Percentiles rank a stretch among this genome's conserved stretches.
Evolutionary conservation across 164 flowering plant species (phyloP).

Genomic region (Piper longum): DNA sequence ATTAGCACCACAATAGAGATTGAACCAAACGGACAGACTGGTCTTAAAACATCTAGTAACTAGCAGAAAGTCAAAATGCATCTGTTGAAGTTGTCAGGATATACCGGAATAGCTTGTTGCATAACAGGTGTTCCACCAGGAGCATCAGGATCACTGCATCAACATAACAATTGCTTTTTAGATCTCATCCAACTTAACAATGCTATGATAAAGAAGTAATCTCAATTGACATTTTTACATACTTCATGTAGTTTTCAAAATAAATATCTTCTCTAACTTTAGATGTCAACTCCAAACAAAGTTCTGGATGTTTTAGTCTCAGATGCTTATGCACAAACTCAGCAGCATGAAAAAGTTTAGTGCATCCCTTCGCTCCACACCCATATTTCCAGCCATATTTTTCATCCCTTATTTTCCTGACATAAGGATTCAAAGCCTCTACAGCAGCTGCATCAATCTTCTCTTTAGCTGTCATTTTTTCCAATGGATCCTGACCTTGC

Average conservation of each 20-base stretch:
- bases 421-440: constrained; percentile 80
- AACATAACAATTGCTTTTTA: neutral
- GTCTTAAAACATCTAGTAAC: neutral
- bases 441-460: constrained; percentile 82
- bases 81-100: constrained; percentile 1
- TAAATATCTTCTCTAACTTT: constrained; percentile 93
- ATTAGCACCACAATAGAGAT: neutral
- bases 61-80: neutral
- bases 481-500: constrained; percentile 79
- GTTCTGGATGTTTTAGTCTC: constrained; percentile 82
- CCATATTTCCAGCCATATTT: constrained; percentile 99
- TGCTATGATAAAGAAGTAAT: neutral
- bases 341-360: constrained; percentile 96
- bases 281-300: constrained; percentile 68
- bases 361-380: constrained; percentile 99
- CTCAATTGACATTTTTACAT: constrained; percentile 9
- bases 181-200: neutral
- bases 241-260: constrained; percentile 95
- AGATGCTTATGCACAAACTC: constrained; percentile 97
- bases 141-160: constrained; percentile 79
- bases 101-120: constrained; percentile 70
- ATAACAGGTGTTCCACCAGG: constrained; percentile 95
- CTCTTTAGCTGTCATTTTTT: constrained; percentile 84
- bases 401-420: constrained; percentile 95
- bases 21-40: neutral